Evolutionary conservation across 805 yeast genomes (phyloP), one percentile per base, ranked within the genome.

Genomic region (Saccharomyces eubayanus): DNA sequence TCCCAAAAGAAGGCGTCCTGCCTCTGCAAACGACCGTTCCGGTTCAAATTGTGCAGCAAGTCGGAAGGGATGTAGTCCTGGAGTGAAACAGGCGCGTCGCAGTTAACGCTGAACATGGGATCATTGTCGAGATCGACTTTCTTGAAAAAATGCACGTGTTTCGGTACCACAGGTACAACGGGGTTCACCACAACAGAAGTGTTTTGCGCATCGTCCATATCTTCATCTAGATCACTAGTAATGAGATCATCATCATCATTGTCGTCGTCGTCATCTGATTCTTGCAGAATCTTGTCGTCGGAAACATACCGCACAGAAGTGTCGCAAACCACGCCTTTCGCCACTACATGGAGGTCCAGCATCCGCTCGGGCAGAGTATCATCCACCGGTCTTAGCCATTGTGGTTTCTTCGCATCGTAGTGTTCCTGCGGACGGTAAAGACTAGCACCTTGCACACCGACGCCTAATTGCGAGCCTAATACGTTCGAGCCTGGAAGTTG

Each of bases 31-130:
- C 30, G 6, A 21, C 20, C 14, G 24, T 50, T 24, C 28, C 20
- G 11, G 24, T 50, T 24, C 28, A 59, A 30, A 46, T 53, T 51
- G 8, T 52, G 31, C n/a, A 60, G 28, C n/a, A 66, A 30, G 11
- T 55, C 55, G 5, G 52, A 56, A 3, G 69, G 68, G 6, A 64
- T 51, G 52, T 55, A 65, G 40, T 62, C 63, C 20, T 55, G 62
- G 8, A 53, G 50, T n/a, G 61, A 46, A 11, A 51, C 47, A 0
- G 59, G 56, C 14, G 58, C 41, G 9, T 47, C 51, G 21, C 49
- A 51, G 16, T 54, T 51, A 6, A 54, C 31, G 20, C 59, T 59
- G 51, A 59, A 65, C 54, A 57, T 53, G 41, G 36, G 53, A 24
- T 59, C 62, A 8, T 47, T 45, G 3, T 45, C 27, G 9, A 53